Evolutionary conservation across 1,284 basidiomycete genomes (phyloP).

Genomic region (Microbotryum scabiosae): DNA sequence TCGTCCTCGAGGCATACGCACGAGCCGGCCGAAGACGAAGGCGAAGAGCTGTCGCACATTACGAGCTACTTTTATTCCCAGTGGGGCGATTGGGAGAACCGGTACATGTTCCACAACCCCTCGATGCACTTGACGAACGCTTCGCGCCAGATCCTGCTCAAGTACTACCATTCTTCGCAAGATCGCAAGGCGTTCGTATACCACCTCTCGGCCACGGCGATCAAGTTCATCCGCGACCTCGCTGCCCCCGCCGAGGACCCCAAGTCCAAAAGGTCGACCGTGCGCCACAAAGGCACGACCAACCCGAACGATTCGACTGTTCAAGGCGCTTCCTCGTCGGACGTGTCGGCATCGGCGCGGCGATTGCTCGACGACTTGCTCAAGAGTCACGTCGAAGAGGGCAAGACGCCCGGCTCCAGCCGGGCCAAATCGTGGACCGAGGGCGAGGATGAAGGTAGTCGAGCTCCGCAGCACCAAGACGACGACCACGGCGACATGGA

Average conservation of each 20-base stretch:
- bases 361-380: constrained; percentile 38
- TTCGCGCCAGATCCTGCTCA: constrained; percentile 72
- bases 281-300: constrained; percentile 11
- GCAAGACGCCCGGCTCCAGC: background rate
- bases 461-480: constrained; percentile 21
- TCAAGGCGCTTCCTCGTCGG: too few relatives aligned
- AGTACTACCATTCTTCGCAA: constrained; percentile 80
- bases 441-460: constrained; percentile 15
- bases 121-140: constrained; percentile 71
- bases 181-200: constrained; percentile 66
- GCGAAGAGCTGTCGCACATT: constrained; percentile 22
- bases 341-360: background rate
- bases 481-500: constrained; percentile 18
- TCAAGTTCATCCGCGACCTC: constrained; percentile 76
- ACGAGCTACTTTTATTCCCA: constrained; percentile 50
- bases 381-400: constrained; percentile 27
- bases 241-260: constrained; percentile 44
- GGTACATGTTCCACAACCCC: constrained; percentile 83
- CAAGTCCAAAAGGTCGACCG: constrained; percentile 28
- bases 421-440: constrained; percentile 1
- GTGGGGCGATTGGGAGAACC: constrained; percentile 78
- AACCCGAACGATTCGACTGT: constrained; percentile 2
- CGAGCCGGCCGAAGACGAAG: constrained; percentile 11
- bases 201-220: constrained; percentile 48
- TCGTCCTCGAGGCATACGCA: background rate